Percentiles rank a stretch among this genome's conserved stretches.
phyloP scores from a whole-genome alignment of 2,329 filamentous ascomycete genomes.

The Trichoderma sp. region DNA sequence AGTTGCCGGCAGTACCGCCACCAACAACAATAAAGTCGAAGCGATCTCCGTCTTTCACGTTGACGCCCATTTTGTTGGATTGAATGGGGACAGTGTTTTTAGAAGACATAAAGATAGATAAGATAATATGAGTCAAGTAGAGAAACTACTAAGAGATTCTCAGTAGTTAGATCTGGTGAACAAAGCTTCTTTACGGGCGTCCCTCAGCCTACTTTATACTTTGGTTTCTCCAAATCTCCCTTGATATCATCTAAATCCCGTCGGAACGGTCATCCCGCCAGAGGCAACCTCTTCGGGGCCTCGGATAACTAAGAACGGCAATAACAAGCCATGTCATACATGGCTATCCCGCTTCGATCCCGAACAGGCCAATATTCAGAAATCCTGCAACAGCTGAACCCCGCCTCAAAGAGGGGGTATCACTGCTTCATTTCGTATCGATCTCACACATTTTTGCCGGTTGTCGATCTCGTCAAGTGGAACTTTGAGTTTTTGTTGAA shows the following conservation, averaged over 20 bases:
- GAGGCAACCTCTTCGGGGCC: neutral
- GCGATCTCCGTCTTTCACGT: slow-evolving; percentile 14
- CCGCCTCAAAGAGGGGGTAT: neutral
- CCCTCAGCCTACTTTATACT: neutral
- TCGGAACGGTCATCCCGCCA: neutral
- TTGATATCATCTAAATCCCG: neutral
- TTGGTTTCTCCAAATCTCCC: neutral
- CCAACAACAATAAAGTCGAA: slow-evolving; percentile 35
- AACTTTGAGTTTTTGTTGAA: neutral
- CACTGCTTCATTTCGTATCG: neutral
- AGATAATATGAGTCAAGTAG: neutral
- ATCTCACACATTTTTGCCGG: neutral
- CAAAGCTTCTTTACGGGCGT: neutral
- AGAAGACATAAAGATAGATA: neutral
- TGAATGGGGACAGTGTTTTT: neutral
- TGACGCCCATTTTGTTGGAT: slow-evolving; percentile 22
- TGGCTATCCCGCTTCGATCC: neutral
- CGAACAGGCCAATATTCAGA: neutral
- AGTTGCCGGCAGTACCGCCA: slow-evolving; percentile 36
- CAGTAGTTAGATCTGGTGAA: neutral
- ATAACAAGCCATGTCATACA: neutral
- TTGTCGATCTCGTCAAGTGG: neutral
- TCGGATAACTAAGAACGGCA: neutral
- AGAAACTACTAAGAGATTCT: neutral
- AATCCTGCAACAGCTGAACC: neutral